Evolutionary conservation across 768 basidiomycete genomes (phyloP).

Genomic region (Pulveroboletus sp.): DNA sequence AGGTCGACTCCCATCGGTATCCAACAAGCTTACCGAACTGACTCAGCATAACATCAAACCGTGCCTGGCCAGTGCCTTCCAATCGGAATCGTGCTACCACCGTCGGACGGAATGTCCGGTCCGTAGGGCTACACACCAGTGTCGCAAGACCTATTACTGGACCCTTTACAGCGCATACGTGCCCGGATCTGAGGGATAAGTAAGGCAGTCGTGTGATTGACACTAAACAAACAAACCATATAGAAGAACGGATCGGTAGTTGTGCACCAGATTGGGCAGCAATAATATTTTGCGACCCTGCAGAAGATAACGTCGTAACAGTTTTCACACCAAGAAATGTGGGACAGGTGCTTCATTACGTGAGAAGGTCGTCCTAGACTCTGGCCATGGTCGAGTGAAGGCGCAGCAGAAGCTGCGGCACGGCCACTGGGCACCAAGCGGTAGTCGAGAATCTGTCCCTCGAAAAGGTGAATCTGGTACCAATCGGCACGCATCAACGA

Average conservation of each 20-base stretch:
- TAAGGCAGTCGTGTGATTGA: no score
- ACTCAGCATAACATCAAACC: slow-evolving; percentile 4
- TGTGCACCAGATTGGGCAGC: not conserved
- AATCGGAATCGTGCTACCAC: slow-evolving; percentile 7
- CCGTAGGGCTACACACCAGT: not conserved
- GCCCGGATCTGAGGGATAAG: no score
- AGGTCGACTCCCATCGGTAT: slow-evolving; percentile 7
- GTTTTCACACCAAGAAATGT: no score
- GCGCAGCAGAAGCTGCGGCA: no score
- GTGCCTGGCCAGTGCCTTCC: slow-evolving; percentile 4
- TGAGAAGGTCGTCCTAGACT: no score
- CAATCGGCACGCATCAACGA: no score
- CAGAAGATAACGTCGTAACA: not conserved
- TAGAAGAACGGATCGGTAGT: not conserved
- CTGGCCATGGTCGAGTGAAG: no score
- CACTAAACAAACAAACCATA: not conserved
- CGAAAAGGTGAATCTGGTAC: no score
- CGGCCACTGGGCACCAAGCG: no score
- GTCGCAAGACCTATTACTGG: not conserved
- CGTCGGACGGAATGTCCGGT: not conserved
- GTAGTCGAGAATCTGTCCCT: no score
- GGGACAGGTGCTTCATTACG: no score
- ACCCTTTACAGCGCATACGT: not conserved
- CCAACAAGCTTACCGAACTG: slow-evolving; percentile 14
- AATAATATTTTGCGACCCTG: not conserved